Base-by-base conservation (phyloP, 805 yeast genomes). In the Wickerhamiella bombiphila region DNA sequence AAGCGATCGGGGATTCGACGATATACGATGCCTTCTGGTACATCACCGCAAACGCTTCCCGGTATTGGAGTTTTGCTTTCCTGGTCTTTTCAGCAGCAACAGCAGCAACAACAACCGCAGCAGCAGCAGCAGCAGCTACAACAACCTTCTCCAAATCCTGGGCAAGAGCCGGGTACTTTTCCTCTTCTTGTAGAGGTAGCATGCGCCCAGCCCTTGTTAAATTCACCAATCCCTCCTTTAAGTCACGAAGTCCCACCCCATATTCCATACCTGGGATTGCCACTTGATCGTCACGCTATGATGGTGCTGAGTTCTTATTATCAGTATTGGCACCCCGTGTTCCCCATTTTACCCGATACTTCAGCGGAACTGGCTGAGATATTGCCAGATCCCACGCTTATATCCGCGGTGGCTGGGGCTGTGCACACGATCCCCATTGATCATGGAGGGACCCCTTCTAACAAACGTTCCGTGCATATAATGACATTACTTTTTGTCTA, bases 311-410 rank as follows among this genome's bases (percentile, higher is more conserved):
- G 56, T 41, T 42, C 43, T 25, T 62, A 62, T 42, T 62, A 60
- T 46, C 49, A 53, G 38, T 45, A 48, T 26, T 49, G 59, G 35
- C 66, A 63, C 43, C 60, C 62, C 7, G 46, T 54, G 18, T 47
- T 61, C 38, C 66, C 67, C 6, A 38, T 62, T 17, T 51, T 62
- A 29, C 61, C 62, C 4, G 57, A 59, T 22, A 47, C 54, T 20
- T 48, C 53, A 19, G 47, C 51, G 13, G 53, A 51, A 37, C 51
- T 59, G 21, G 46, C 54, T 31, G 43, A 47, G 5, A 44, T 56
- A 19, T 43, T 63, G 29, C 16, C 42, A 2, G 42, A 32, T 39
- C 48, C 36, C 39, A 54, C 36, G 41, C 48, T 34, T 38, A 54
- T 42, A 44, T 54, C 32, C 20, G 53, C 45, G 43, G 55, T 32